These are phyloP conservation scores for Vishniacozyma victoriae DNA, from an alignment of 768 basidiomycete genomes.

Conservation along the genomic window DNA sequence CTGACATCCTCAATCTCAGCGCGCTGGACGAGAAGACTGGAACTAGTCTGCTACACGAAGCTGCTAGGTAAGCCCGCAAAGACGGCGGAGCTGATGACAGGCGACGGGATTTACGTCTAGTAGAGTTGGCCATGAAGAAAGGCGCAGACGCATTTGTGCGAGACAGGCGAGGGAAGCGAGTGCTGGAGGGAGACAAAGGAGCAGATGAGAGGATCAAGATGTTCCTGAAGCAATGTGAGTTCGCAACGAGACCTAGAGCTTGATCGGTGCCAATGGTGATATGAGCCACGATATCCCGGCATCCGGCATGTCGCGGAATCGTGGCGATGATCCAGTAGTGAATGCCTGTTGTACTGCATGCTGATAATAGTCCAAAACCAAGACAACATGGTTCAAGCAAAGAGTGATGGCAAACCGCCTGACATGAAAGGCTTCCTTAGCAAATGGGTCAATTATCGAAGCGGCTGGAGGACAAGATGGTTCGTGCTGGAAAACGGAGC, in stretches of 20 bases:
- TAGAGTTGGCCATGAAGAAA: conserved; percentile 75
- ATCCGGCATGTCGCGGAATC: not conserved
- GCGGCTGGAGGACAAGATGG: conserved; percentile 84
- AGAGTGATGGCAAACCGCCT: conserved; percentile 35
- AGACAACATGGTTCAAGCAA: conserved; percentile 58
- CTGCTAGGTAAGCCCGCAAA: conserved; percentile 51
- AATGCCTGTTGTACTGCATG: not conserved
- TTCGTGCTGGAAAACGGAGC: conserved; percentile 82
- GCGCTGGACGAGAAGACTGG: conserved; percentile 75
- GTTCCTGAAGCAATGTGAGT: conserved; percentile 76
- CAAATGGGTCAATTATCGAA: conserved; percentile 88
- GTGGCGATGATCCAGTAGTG: no score
- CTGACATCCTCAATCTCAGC: conserved; percentile 66
- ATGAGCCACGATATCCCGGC: not conserved
- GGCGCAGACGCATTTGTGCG: conserved; percentile 86
- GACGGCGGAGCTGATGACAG: conserved; percentile 15
- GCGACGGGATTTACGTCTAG: conserved; percentile 69
- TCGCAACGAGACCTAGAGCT: no score
- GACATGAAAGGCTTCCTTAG: conserved; percentile 50
- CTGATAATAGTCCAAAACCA: conserved; percentile 63
- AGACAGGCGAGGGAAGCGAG: conserved; percentile 64
- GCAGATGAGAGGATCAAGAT: conserved; percentile 71
- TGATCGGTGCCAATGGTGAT: no score
- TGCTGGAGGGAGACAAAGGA: conserved; percentile 60
- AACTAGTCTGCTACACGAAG: conserved; percentile 75